Percentiles rank a stretch among this genome's conserved stretches.
phyloP scores from a whole-genome alignment of 352 stramenopile genomes.

The Pythium guiyangense region DNA sequence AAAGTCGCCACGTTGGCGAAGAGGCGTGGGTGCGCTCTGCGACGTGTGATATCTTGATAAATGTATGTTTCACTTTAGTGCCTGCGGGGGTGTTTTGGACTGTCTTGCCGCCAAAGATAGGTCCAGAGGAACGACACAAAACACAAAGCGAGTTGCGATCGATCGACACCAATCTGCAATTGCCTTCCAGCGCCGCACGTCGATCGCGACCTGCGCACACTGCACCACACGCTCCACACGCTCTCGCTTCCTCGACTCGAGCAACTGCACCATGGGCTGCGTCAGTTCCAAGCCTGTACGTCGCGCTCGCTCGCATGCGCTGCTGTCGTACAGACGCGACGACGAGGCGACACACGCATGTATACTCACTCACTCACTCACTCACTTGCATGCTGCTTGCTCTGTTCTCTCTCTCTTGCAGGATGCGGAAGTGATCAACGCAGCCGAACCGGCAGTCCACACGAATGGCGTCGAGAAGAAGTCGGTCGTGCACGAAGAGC shows the following conservation, averaged over 20 bases:
- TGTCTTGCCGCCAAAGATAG: background rate
- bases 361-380: background rate
- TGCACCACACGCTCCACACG: too few species aligned
- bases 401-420: slow-evolving; percentile 16
- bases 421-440: slow-evolving; percentile 32
- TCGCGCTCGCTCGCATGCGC: background rate
- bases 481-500: slow-evolving; percentile 16
- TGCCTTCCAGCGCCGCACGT: slow-evolving; percentile 12
- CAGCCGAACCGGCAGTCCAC: slow-evolving; percentile 25
- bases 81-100: slow-evolving; percentile 2
- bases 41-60: slow-evolving; percentile 7
- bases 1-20: background rate
- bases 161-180: slow-evolving; percentile 3
- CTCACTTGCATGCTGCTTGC: slow-evolving; percentile 2
- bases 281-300: slow-evolving; percentile 69
- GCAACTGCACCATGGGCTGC: slow-evolving; percentile 47
- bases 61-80: slow-evolving; percentile 7
- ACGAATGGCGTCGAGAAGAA: slow-evolving; percentile 29
- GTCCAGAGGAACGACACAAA: background rate
- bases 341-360: too few species aligned
- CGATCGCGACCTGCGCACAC: background rate
- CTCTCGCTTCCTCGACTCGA: background rate
- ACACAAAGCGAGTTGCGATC: background rate
- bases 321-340: background rate
- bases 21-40: slow-evolving; percentile 1